phyloP scores from a whole-genome alignment of 2,329 filamentous ascomycete genomes.

The Aspergillus fumigatiaffinis region DNA sequence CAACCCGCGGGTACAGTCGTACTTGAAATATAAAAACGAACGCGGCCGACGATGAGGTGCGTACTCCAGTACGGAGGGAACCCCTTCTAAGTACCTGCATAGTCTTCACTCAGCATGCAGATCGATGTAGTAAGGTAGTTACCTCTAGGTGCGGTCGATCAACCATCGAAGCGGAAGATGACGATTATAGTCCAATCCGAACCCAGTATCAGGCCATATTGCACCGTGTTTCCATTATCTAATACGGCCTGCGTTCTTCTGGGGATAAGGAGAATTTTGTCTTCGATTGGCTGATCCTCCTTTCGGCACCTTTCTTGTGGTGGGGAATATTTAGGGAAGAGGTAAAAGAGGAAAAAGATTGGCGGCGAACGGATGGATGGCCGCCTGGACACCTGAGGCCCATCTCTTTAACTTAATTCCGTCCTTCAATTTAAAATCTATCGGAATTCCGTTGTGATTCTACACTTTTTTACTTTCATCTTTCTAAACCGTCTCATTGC shows the following conservation, averaged over 20 bases:
- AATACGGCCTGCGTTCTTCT: not conserved
- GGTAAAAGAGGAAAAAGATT: not conserved
- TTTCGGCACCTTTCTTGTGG: not conserved
- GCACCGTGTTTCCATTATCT: not conserved
- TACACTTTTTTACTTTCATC: conserved; percentile 1
- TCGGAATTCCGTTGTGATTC: not conserved
- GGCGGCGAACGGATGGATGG: not conserved
- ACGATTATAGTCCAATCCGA: not conserved
- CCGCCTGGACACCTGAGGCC: not conserved
- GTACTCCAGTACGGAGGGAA: not conserved
- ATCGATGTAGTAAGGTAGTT: not conserved
- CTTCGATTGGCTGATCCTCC: not conserved
- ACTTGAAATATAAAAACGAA: not conserved
- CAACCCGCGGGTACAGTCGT: not conserved
- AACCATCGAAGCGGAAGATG: not conserved
- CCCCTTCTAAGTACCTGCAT: not conserved
- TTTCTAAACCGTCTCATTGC: conserved; percentile 4
- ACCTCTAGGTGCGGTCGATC: not conserved
- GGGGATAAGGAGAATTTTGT: not conserved
- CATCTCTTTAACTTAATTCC: not conserved
- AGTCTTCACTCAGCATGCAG: not conserved
- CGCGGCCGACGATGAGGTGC: not conserved
- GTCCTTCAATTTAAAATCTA: not conserved
- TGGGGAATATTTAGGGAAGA: not conserved
- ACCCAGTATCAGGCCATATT: not conserved